Evolutionary conservation across 345 rosid species (phyloP).

Genomic region (Citrus hindsii): DNA sequence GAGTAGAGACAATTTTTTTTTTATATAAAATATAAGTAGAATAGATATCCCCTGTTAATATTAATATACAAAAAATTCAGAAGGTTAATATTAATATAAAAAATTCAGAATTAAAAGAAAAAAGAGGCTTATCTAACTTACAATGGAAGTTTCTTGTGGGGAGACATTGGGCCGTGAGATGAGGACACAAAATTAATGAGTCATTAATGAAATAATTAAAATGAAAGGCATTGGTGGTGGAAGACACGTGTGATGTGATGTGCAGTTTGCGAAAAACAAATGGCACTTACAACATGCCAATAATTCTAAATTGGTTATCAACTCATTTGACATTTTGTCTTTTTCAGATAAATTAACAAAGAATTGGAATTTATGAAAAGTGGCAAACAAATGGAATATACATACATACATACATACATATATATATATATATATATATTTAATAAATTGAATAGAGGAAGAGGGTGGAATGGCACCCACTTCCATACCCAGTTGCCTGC

Average conservation of each 20-base stretch:
- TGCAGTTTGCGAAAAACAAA: neutral
- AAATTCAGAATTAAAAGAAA: no score
- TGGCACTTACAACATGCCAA: neutral
- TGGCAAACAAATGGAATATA: neutral
- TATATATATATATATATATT: no score
- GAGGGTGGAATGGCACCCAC: neutral
- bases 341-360: neutral
- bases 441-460: no score
- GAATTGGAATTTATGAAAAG: neutral
- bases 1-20: accelerated
- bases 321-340: neutral
- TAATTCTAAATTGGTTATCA: neutral
- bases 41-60: accelerated
- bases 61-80: no score
- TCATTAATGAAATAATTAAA: neutral
- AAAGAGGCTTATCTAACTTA: neutral
- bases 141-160: neutral
- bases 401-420: no score
- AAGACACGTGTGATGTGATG: neutral
- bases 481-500: neutral
- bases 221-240: neutral
- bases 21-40: no score
- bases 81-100: no score
- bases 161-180: neutral
- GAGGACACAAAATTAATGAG: neutral